Evolutionary conservation across 2,329 filamentous ascomycete species (phyloP), one percentile per base, ranked within the genome.

Genomic region (Knufia petricola): DNA sequence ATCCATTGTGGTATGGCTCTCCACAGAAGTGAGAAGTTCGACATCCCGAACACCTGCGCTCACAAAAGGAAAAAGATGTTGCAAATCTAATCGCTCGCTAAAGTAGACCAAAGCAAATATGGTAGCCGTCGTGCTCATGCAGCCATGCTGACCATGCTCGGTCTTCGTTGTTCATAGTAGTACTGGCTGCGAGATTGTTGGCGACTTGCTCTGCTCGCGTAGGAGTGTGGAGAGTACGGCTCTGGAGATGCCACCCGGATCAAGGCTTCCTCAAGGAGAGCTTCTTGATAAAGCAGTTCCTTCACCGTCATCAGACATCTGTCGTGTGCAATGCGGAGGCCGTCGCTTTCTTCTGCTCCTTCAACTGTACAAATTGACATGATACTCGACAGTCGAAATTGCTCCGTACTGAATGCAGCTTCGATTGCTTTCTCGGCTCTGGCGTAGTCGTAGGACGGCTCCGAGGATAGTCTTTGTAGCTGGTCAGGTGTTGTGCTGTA

Each of bases 351-450:
- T 23, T 58, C 55, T 17, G 52, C 54, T 19, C 55, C 57, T 6
- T 55, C 49, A n/a, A 59, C 52, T 10, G 49, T 56, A 42, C 55
- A 58, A 40, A 59, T 54, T 32, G 55, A 58, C 30, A 59, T 47
- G 36, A 59, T 58, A 37, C 54, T 55, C n/a, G 50, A 44, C 7
- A 59, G 48, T 51, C 46, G 41, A 19, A 52, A 52, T 38, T 53
- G 55, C 45, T 59, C 55, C 17, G 47, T 49, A 42, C 52, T 55
- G 42, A 58, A 53, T n/a, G 57, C 52, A 9, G 55, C 55, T 53
- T 59, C 54, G 44, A 59, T 56, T 31, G 40, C 52, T 40, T 54
- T 56, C 38, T 52, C 52, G 38, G 49, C 50, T 9, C 38, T 47
- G 34, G 50, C 30, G 39, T 56, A 52, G 30, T 53, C 42, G n/a